Conservation (phyloP, 1,139 yeast genomes). For the Tardiomyces digboiensis region DNA sequence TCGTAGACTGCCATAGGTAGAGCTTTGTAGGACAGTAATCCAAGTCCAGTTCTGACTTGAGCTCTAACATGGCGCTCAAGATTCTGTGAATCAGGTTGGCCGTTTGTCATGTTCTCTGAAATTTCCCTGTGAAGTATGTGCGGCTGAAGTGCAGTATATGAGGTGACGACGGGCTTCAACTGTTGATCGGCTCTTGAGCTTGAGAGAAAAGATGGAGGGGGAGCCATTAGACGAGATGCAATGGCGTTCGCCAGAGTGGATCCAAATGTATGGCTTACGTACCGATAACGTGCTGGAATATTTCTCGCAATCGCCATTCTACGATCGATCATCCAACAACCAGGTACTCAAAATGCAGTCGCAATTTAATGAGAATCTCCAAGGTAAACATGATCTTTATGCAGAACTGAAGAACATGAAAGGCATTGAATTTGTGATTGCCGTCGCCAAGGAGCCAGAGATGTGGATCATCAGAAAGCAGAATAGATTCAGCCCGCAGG, state of each 20-base stretch:
- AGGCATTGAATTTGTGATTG: conserved; percentile 78
- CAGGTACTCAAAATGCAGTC: conserved; percentile 94
- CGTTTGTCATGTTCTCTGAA: no score
- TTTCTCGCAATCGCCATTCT: conserved; percentile 89
- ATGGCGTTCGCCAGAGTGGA: conserved; percentile 98
- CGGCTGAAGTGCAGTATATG: no score
- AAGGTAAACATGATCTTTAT: conserved; percentile 27
- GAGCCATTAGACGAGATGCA: conserved; percentile 69
- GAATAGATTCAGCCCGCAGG: conserved; percentile 43
- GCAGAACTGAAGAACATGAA: conserved; percentile 63
- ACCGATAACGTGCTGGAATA: conserved; percentile 90
- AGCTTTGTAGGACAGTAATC: conserved; percentile 24
- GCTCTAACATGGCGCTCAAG: background rate
- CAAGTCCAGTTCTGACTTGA: background rate
- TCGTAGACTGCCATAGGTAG: conserved; percentile 58
- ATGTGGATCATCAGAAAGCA: conserved; percentile 89
- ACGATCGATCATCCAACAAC: conserved; percentile 87
- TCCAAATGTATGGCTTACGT: conserved; percentile 69
- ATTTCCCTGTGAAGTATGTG: no score
- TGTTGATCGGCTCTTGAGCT: no score
- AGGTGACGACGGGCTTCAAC: no score
- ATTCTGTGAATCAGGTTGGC: no score
- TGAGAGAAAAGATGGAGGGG: conserved; percentile 3
- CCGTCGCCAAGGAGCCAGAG: conserved; percentile 75
- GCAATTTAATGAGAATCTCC: conserved; percentile 65